These are phyloP conservation scores for Boletus tomentosulus DNA, from an alignment of 768 basidiomycete genomes.

Conservation along the genomic window DNA sequence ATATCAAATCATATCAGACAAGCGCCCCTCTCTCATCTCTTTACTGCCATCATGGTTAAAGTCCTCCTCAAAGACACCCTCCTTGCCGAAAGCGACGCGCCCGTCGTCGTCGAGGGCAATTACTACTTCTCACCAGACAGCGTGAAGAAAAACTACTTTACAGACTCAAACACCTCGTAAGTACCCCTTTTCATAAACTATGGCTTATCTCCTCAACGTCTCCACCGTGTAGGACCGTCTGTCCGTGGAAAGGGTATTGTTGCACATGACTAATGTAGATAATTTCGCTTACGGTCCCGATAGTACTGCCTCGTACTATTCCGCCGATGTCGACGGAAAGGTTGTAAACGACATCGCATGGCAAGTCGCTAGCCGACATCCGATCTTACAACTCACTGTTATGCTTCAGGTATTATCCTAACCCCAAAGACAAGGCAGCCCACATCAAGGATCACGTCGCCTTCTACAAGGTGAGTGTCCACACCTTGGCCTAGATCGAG, in stretches of 20 bases:
- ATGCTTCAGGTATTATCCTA: slow-evolving; percentile 60
- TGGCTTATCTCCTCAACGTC: slow-evolving; percentile 1
- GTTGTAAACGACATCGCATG: slow-evolving; percentile 60
- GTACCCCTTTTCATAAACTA: slow-evolving; percentile 11
- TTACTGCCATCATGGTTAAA: slow-evolving; percentile 36
- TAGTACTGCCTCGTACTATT: slow-evolving; percentile 62
- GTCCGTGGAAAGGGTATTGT: slow-evolving; percentile 69
- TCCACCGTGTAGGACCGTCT: slow-evolving; percentile 40
- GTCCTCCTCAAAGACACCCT: slow-evolving; percentile 46
- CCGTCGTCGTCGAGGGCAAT: slow-evolving; percentile 60
- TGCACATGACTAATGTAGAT: background rate
- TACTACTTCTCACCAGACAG: slow-evolving; percentile 68
- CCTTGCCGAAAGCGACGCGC: slow-evolving; percentile 55
- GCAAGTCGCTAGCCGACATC: slow-evolving; percentile 33
- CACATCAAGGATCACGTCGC: slow-evolving; percentile 66
- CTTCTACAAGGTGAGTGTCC: slow-evolving; percentile 73
- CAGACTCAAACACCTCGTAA: slow-evolving; percentile 51
- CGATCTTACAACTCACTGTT: background rate
- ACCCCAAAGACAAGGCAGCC: slow-evolving; percentile 51
- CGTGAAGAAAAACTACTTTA: slow-evolving; percentile 44
- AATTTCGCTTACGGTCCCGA: background rate
- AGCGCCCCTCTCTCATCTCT: background rate
- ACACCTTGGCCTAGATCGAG: background rate
- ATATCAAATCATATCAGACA: slow-evolving; percentile 8
- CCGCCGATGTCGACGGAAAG: slow-evolving; percentile 46